Percentiles rank a stretch among this genome's conserved stretches.
Evolutionary conservation across 805 yeast genomes (phyloP).

Genomic region (Kuraishia piskuri): DNA sequence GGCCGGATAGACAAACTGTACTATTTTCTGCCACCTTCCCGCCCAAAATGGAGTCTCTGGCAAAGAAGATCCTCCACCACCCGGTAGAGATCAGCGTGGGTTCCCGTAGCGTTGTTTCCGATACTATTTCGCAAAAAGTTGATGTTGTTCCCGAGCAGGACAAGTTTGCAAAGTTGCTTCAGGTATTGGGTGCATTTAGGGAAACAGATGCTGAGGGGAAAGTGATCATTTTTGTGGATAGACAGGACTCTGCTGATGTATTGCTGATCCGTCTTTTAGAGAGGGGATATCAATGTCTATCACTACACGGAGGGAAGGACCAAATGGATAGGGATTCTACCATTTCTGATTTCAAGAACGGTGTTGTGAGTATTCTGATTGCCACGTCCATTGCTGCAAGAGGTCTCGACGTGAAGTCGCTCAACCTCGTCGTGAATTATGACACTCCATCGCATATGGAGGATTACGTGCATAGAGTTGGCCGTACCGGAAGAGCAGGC

Average conservation of each 20-base stretch:
- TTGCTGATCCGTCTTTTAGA: slow-evolving; percentile 44
- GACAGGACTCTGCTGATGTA: slow-evolving; percentile 80
- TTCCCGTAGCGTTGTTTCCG: slow-evolving; percentile 70
- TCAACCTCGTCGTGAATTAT: slow-evolving; percentile 72
- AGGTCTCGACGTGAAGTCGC: slow-evolving; percentile 86
- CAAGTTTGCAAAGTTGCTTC: slow-evolving; percentile 49
- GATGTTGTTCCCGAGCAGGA: slow-evolving; percentile 46
- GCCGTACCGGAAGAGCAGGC: slow-evolving; percentile 94
- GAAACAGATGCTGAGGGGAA: slow-evolving; percentile 32
- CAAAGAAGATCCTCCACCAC: slow-evolving; percentile 48
- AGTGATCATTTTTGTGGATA: slow-evolving; percentile 75
- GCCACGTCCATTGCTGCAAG: slow-evolving; percentile 95
- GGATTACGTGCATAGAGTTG: slow-evolving; percentile 93
- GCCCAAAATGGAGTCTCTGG: slow-evolving; percentile 64
- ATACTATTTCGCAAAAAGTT: slow-evolving; percentile 67
- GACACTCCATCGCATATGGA: slow-evolving; percentile 85
- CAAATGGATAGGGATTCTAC: slow-evolving; percentile 75
- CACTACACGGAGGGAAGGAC: slow-evolving; percentile 90
- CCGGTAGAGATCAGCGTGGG: slow-evolving; percentile 80
- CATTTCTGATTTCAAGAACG: slow-evolving; percentile 57
- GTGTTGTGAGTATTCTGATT: slow-evolving; percentile 55
- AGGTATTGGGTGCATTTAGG: slow-evolving; percentile 41
- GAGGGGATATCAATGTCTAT: slow-evolving; percentile 48
- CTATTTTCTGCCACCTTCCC: slow-evolving; percentile 95
- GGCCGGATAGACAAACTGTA: slow-evolving; percentile 86